Evolutionary conservation across 1,139 yeast genomes (phyloP).

Genomic region (Debaryomyces nepalensis): DNA sequence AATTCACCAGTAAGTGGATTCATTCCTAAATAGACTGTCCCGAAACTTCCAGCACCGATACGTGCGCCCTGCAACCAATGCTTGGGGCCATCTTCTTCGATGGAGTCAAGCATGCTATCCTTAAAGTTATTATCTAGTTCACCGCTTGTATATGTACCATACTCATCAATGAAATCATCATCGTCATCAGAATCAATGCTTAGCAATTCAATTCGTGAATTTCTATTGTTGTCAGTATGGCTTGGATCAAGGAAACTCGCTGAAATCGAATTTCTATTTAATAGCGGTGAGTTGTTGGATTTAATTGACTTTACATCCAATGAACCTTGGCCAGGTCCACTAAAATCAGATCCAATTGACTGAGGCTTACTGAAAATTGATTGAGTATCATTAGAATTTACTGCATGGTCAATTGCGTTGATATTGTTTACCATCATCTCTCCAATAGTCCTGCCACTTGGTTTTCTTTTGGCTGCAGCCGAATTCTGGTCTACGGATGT

Average conservation of each 20-base stretch:
- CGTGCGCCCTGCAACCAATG: slow-evolving; percentile 92
- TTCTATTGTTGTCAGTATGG: slow-evolving; percentile 36
- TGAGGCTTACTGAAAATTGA: slow-evolving; percentile 30
- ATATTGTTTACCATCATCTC: slow-evolving; percentile 66
- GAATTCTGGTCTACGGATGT: slow-evolving; percentile 28
- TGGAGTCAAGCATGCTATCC: slow-evolving; percentile 22
- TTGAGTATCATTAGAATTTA: slow-evolving; percentile 31
- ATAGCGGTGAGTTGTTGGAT: slow-evolving; percentile 17
- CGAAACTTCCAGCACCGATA: slow-evolving; percentile 95
- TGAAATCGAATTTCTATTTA: slow-evolving; percentile 38
- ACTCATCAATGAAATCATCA: slow-evolving; percentile 23
- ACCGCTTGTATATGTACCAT: slow-evolving; percentile 19
- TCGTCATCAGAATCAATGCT: slow-evolving; percentile 47
- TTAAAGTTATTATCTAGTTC: slow-evolving; percentile 22
- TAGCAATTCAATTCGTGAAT: slow-evolving; percentile 55
- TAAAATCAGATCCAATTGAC: slow-evolving; percentile 25
- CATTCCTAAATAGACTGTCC: slow-evolving; percentile 90
- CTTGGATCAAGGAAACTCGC: slow-evolving; percentile 34
- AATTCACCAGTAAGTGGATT: slow-evolving; percentile 91
- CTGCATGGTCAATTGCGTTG: slow-evolving; percentile 63
- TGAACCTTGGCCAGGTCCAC: slow-evolving; percentile 12
- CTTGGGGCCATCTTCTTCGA: slow-evolving; percentile 55
- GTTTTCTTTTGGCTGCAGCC: slow-evolving; percentile 21
- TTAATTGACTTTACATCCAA: slow-evolving; percentile 22
- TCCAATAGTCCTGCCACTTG: slow-evolving; percentile 58